Conservation (phyloP, 1,284 basidiomycete genomes). For the Trametes sp. region DNA sequence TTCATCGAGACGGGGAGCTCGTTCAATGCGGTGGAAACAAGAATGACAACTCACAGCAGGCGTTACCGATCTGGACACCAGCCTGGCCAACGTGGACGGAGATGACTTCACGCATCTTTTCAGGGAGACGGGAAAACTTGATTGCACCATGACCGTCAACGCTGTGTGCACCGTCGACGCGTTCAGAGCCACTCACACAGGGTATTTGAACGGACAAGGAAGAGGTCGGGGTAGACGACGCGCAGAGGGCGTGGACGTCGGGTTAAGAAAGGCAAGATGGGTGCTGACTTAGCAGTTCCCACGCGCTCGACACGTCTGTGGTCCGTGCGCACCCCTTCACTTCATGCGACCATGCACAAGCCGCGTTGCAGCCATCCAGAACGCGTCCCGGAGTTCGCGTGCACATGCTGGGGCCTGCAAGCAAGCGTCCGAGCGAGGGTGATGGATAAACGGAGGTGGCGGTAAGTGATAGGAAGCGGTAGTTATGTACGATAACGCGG, state of each 20-base stretch:
- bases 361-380: conserved; percentile 14
- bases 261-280: conserved; percentile 39
- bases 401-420: conserved; percentile 7
- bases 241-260: conserved; percentile 34
- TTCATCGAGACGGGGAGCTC: conserved; percentile 8
- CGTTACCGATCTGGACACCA: conserved; percentile 97
- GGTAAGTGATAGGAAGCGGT: background rate
- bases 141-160: conserved; percentile 3
- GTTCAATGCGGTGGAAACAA: conserved; percentile 25
- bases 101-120: conserved; percentile 89
- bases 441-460: background rate
- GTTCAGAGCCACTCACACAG: conserved; percentile 35
- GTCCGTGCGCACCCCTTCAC: conserved; percentile 31
- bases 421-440: background rate
- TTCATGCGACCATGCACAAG: conserved; percentile 24
- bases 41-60: conserved; percentile 77
- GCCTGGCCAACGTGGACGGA: conserved; percentile 95
- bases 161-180: conserved; percentile 11
- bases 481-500: too few relatives aligned
- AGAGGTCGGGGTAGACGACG: conserved; percentile 45
- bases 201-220: conserved; percentile 38
- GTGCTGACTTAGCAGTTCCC: conserved; percentile 43
- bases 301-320: conserved; percentile 33
- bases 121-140: conserved; percentile 35
- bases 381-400: background rate